These are phyloP conservation scores for Chamaecyparis obtusa DNA, from an alignment of 75 land plant species.

Conservation along the genomic window DNA sequence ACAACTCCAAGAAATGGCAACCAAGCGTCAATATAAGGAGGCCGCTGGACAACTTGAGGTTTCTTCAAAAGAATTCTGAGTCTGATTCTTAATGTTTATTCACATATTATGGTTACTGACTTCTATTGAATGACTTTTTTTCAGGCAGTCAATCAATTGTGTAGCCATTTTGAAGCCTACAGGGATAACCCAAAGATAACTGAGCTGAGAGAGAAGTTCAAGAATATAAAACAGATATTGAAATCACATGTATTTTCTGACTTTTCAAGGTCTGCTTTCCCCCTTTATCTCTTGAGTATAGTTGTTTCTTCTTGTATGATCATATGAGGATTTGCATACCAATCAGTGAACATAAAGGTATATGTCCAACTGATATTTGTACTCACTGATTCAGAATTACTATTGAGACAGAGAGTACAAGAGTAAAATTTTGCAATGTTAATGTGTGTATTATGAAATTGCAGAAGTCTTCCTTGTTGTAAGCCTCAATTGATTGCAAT, in stretches of 20 bases:
- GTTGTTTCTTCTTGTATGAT: too few species aligned
- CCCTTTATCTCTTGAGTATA: neutral
- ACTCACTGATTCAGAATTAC: neutral
- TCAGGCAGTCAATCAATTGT: constrained; percentile 97
- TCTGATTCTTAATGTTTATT: neutral
- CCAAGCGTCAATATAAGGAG: constrained; percentile 94
- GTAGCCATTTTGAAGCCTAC: constrained; percentile 98
- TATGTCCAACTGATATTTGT: neutral
- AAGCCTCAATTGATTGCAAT: neutral
- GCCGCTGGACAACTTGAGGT: constrained; percentile 99
- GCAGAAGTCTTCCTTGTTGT: neutral
- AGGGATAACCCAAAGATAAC: constrained; percentile 90
- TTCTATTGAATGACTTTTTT: constrained; percentile 16
- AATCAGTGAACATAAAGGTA: neutral
- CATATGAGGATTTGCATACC: neutral
- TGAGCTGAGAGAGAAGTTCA: constrained; percentile 94
- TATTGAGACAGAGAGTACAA: neutral
- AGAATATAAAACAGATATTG: constrained; percentile 85
- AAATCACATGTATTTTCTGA: constrained; percentile 96
- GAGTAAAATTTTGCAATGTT: neutral
- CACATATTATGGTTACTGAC: neutral
- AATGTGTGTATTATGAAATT: neutral
- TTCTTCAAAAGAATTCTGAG: neutral
- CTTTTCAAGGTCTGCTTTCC: constrained; percentile 73
- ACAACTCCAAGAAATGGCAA: constrained; percentile 97